Base-by-base conservation (phyloP, 2,329 filamentous ascomycete genomes). In the Dendryphion nanum region DNA sequence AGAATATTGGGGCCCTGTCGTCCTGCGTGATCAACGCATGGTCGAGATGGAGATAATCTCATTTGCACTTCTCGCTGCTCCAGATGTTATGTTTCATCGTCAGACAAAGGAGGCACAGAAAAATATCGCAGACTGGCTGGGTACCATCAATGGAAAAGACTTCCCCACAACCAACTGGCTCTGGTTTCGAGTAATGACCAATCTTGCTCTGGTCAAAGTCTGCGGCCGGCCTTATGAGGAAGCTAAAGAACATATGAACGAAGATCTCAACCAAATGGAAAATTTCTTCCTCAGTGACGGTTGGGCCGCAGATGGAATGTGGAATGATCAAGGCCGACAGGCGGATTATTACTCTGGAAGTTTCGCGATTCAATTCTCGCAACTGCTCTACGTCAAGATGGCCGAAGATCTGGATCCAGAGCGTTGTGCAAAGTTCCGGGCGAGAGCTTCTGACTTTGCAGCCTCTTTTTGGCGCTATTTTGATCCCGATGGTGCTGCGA, bases 11-110 rank as follows among this genome's bases (percentile, higher is more conserved):
- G 74, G 73, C 0, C 52, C 61, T 1, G 64, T 77, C 2, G 55
- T 61, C 0, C 51, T 73, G 4, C 62, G 63, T 15, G 74, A 78
- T 33, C 75, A 78, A 46, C 55, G 73, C 2, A 78, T 78, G 75
- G 75, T 78, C 0, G 75, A 78, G 45, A 68, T 73, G 28, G 75
- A 78, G 47, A 71, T 73, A 18, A 64, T 78, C 3, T 67, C 72
- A 0, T 75, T 71, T 47, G 72, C 73, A 0, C 55, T 78, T 1
- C 58, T 78, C 1, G 53, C 61, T 3, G 69, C 71, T 0, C 73
- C 74, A 2, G 48, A 61, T 3, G 48, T 57, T 2, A 68, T 73
- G 42, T 58, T 57, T 5, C 44, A 57, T 7, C 46, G 51, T 0
- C 47, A 71, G 5, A 54, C 40, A 1, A 36, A 50, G 0, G n/a